Evolutionary conservation across 305 asterid genomes (phyloP), one percentile per base, ranked within the genome.

Genomic region (Withania somnifera): DNA sequence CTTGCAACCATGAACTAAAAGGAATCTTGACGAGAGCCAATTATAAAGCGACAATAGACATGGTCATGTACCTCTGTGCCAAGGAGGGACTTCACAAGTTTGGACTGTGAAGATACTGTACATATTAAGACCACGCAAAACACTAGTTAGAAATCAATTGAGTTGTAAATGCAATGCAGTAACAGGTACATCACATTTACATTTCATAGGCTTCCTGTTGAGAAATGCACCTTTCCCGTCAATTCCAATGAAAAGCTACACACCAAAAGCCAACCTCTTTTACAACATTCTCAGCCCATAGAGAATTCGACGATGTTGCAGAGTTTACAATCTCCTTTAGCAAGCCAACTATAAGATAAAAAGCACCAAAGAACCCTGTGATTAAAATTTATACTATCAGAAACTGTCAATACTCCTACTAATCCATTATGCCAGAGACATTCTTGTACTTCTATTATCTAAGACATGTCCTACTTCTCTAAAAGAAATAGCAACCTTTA

Each of bases 231-330:
- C 99, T 85, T 91, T 89, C 78, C 98, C 98, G 3, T 84, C 90
- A 73, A 91, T 77, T 17, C 95, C 98, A 64, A 98, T 93, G 86
- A 90, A 96, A 82, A 96, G 95, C 99, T 96, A 87, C 89, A 88
- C 17, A 64, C 54, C 17, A 45, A 40, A 79, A 85, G 32, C 63
- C 60, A 84, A 77, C 30, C 60, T 52, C n/a, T 73, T 61, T 78
- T 79, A 73, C 8, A 14, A 73, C 42, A 73, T 73, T 47, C 58
- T 73, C 45, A 4, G 47, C 47, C 45, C 24, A 53, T 14, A 53
- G n/a, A 2, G n/a, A n/a, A 17, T 0, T 45, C 11, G 24, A 53
- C n/a, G n/a, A n/a, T n/a, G n/a, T n/a, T n/a, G n/a, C n/a, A n/a
- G n/a, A n/a, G n/a, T n/a, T n/a, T n/a, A n/a, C n/a, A n/a, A n/a